phyloP scores from a whole-genome alignment of 148 eudicot genomes.

The Amaranthus palmeri region DNA sequence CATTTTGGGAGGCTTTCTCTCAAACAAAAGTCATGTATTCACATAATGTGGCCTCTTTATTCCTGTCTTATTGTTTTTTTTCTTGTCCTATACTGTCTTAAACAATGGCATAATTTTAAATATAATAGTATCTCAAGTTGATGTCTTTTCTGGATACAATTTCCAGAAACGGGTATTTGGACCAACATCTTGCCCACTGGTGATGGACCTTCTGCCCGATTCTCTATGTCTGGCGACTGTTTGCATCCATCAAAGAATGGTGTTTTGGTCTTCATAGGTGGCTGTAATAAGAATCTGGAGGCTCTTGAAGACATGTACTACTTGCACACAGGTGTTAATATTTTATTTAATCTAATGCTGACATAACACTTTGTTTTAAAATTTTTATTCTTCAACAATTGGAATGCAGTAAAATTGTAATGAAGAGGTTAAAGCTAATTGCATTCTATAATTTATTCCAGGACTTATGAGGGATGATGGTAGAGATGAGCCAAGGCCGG shows the following conservation, averaged over 20 bases:
- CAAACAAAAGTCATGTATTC: not conserved
- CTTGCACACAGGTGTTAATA: slow-evolving; percentile 66
- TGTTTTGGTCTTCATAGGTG: slow-evolving; percentile 73
- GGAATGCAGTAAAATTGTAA: not conserved
- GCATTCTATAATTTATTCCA: slow-evolving; percentile 18
- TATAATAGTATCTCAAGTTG: not conserved
- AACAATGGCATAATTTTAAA: not conserved
- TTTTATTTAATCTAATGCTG: not conserved
- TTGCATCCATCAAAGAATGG: slow-evolving; percentile 74
- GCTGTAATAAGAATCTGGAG: slow-evolving; percentile 78
- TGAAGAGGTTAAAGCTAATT: slow-evolving; percentile 1
- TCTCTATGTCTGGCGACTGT: slow-evolving; percentile 89
- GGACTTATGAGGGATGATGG: slow-evolving; percentile 52
- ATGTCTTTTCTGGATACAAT: slow-evolving; percentile 5
- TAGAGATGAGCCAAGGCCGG: slow-evolving; percentile 62
- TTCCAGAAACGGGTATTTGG: slow-evolving; percentile 68
- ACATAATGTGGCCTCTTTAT: not conserved
- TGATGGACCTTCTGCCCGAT: slow-evolving; percentile 85
- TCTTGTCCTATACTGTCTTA: not conserved
- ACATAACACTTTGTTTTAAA: not conserved
- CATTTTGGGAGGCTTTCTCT: too few relatives aligned
- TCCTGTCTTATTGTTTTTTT: not conserved
- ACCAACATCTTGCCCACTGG: slow-evolving; percentile 59
- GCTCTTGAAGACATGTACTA: slow-evolving; percentile 87
- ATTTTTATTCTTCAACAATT: slow-evolving; percentile 1